Conservation (phyloP, 306 rosid species). For the Astragalus glycyphyllos region DNA sequence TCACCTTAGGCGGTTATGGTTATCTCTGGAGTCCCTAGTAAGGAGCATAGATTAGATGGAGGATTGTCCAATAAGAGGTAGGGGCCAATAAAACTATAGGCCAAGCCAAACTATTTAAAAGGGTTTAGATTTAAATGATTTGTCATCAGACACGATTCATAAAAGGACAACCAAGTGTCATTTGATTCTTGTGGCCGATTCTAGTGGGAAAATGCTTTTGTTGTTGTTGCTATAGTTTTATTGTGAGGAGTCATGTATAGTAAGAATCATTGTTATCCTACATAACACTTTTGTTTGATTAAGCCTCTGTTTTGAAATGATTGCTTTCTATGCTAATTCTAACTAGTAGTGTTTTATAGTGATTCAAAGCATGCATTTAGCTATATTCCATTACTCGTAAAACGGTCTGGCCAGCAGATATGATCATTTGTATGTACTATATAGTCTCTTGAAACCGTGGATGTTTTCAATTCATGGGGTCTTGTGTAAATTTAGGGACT, state of each 20-base stretch:
- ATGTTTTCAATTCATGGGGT: conserved; percentile 18
- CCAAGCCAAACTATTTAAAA: background rate
- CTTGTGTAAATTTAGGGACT: background rate
- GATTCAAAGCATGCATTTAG: background rate
- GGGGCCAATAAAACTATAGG: conserved; percentile 13
- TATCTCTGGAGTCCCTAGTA: background rate
- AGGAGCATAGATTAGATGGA: conserved; percentile 14
- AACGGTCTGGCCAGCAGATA: background rate
- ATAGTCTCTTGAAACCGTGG: background rate
- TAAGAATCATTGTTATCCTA: background rate
- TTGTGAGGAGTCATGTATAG: conserved; percentile 4
- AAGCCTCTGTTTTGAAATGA: conserved; percentile 10
- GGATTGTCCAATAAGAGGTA: conserved; percentile 1
- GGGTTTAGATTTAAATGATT: background rate
- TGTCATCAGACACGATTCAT: background rate
- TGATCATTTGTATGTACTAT: background rate
- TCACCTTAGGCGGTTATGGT: background rate
- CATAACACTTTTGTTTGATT: background rate
- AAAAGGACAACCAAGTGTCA: background rate
- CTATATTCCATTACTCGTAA: background rate
- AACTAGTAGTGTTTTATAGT: background rate
- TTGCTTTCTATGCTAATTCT: background rate
- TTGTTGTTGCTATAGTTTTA: background rate
- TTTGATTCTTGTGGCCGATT: background rate
- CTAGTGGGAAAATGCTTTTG: background rate